These are phyloP conservation scores for Triticum aestivum DNA, from an alignment of 176 grass and related monocot species.

Conservation along the genomic window DNA sequence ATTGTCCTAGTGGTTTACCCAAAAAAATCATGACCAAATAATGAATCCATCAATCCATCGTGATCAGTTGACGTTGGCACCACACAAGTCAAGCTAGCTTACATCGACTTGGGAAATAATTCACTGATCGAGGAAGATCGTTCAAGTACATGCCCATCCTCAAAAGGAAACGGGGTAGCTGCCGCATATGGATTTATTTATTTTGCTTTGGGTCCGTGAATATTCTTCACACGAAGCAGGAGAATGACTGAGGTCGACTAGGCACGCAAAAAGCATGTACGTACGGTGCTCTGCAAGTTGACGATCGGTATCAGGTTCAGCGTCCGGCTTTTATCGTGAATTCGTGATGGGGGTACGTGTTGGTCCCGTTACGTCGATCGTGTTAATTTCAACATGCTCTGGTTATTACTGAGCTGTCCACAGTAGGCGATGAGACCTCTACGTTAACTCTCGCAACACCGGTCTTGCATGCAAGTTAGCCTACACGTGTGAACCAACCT, in stretches of 20 bases:
- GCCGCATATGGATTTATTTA: neutral
- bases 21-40: neutral
- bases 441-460: too few species aligned
- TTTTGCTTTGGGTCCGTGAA: too few species aligned
- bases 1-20: too few species aligned
- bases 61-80: neutral
- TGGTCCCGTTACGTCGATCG: too few species aligned
- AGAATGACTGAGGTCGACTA: neutral
- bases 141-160: neutral
- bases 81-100: neutral
- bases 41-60: neutral
- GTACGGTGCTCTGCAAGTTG: too few species aligned
- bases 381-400: too few species aligned
- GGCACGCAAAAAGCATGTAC: too few species aligned
- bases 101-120: neutral
- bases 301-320: neutral
- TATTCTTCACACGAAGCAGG: neutral
- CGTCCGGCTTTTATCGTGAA: neutral
- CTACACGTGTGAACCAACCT: too few species aligned
- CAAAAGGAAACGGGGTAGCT: neutral
- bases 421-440: too few species aligned
- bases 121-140: neutral
- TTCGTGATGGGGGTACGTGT: too few species aligned
- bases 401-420: too few species aligned
- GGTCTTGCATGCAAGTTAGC: too few species aligned